Percentiles rank a stretch among this genome's conserved stretches.
phyloP scores from a whole-genome alignment of 805 yeast species.

The Metahyphopichia silvanorum region DNA sequence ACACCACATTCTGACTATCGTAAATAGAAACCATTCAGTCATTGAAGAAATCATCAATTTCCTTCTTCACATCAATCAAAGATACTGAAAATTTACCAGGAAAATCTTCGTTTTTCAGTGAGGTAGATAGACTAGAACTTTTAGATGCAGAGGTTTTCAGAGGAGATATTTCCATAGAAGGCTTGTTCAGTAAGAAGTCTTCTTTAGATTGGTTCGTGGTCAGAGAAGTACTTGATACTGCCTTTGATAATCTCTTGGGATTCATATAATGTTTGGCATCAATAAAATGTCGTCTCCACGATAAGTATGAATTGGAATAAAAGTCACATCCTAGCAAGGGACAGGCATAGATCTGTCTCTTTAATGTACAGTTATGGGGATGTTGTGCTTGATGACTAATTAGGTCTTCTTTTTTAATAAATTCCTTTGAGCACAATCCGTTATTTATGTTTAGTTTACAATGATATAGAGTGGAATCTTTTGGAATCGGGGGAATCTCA shows the following conservation, averaged over 20 bases:
- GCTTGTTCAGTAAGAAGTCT: too few species aligned
- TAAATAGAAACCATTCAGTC: neutral
- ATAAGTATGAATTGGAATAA: slow-evolving; percentile 28
- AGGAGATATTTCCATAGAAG: too few species aligned
- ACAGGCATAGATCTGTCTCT: slow-evolving; percentile 31
- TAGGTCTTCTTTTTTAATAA: slow-evolving; percentile 13
- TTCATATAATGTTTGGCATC: slow-evolving; percentile 12
- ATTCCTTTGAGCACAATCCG: slow-evolving; percentile 12
- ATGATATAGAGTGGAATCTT: slow-evolving; percentile 13
- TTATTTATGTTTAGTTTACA: slow-evolving; percentile 9
- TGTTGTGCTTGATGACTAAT: slow-evolving; percentile 12
- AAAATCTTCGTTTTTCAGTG: too few species aligned
- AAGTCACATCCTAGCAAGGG: slow-evolving; percentile 40
- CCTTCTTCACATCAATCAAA: too few species aligned
- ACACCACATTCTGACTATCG: too few species aligned
- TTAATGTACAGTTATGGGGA: slow-evolving; percentile 21
- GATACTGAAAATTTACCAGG: too few species aligned
- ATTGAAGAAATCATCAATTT: slow-evolving; percentile 5
- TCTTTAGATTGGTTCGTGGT: neutral
- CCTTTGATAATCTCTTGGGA: slow-evolving; percentile 1
- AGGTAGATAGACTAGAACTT: too few species aligned
- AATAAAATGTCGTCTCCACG: slow-evolving; percentile 27
- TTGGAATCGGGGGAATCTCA: slow-evolving; percentile 19
- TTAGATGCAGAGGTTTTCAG: too few species aligned
- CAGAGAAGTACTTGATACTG: too few species aligned